Base-by-base conservation (phyloP, 2,329 filamentous ascomycete genomes). In the Coniella vitis region DNA sequence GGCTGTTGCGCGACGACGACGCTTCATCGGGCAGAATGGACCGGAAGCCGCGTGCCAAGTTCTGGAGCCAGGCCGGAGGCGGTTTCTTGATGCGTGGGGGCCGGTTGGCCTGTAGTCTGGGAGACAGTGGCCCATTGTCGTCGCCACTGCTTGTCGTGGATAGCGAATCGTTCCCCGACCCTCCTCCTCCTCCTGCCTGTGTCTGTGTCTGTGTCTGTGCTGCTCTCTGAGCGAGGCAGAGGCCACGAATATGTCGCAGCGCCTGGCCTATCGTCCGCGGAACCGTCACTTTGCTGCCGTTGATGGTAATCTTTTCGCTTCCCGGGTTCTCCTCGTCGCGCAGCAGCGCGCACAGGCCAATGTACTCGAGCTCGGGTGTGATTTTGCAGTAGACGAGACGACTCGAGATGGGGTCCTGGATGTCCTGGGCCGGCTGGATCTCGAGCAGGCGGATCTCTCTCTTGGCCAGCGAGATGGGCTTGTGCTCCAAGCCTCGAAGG, bases 391-490 rank as follows among this genome's bases (percentile, higher is more conserved):
- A 49, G 40, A 49, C 47, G 13, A 52, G 31, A 16, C 50, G 50
- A 16, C 40, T 38, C 40, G 45, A 31, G 31, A 52, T 34, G 20
- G 38, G 42, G 2, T 52, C 50, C 20, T 41, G 44, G 46, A 52
- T n/a, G 22, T 45, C 43, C 25, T 35, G 42, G 13, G 40, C 50
- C 38, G 47, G 36, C 25, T 49, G 41, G 34, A 52, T 22, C 13
- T 52, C 50, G 40, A 52, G 29, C 25, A 52, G 42, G 8, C 50
- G 50, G 42, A 52, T 49, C 3, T 52, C 50, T 31, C 7, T 17
- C 13, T 32, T 31, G 13, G 48, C 49, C 13, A 42, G 34, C 5
- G 35, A 39, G 29, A 51, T 37, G 12, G 42, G 47, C 49, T 51
- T 51, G 49, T 51, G 48, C 20, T 40, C 38, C 19, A 51, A 45